Base-by-base conservation (phyloP, 2,329 filamentous ascomycete genomes). In the Xylaria sp. region DNA sequence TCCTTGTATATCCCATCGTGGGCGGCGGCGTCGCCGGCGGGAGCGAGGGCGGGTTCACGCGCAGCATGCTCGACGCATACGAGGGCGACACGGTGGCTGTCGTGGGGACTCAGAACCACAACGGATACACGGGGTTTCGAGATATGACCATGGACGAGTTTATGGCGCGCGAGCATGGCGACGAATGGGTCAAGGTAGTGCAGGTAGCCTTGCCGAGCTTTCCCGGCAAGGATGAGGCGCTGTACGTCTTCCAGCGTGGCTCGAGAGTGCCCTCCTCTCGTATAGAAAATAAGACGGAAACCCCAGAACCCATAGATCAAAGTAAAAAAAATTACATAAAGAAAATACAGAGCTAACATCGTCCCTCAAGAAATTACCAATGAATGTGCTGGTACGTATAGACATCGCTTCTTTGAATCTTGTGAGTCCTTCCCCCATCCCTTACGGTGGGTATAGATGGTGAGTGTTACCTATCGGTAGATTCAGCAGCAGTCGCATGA, bases 1-100 rank as follows among this genome's bases (percentile, higher is more conserved):
- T 94, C 64, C 82, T 94, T 51, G 91, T 94, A 3, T 94, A 94
- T 79, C 91, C 91, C 29, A 87, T 92, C 65, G 90, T 92, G 0
- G 88, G 89, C 18, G 84, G 85, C 21, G 85, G 87, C 25, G 84
- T 90, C 0, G 91, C 90, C 63, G 90, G 89, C 44, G 89, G 89
- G 58, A 84, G 85, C 0, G 87, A 89, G 16, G 86, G 87, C 3
- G 85, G 84, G 23, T 93, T 94, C 75, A 93, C 91, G 0, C 84
- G 84, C 44, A 82, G 82, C 69, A 82, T 92, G 68, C 79, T 94
- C 69, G 82, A 82, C 64, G 86, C 87, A 21, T 94, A 89, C 75
- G 75, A 82, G 50, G 90, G 90, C 37, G 86, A 90, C 74, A 89
- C 85, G 3, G 83, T 93, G 60, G 87, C 91, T n/a, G 88, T 92